A percentile compares a stretch with the other conserved stretches of the same genome.
phyloP scores from a whole-genome alignment of 129 eudicot species.

The Escallonia rubra region DNA sequence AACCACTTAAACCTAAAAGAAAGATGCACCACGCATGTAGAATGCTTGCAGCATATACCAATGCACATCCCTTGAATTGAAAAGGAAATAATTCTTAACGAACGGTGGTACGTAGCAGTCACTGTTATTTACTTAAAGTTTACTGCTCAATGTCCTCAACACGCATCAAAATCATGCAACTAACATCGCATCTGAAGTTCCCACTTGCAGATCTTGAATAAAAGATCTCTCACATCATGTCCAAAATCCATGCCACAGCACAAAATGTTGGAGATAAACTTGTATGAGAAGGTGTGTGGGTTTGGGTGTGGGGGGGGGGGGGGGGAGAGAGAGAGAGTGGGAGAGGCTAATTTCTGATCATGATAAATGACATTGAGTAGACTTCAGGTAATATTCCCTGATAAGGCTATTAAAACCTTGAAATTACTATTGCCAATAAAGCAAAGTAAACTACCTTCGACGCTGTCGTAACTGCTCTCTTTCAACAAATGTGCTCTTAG shows the following conservation, averaged over 20 bases:
- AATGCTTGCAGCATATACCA: background rate
- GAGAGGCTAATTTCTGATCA: background rate
- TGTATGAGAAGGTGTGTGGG: too few relatives aligned
- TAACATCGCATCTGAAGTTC: background rate
- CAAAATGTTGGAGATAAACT: too few relatives aligned
- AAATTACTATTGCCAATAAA: background rate
- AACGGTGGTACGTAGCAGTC: background rate
- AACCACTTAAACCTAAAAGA: too few relatives aligned
- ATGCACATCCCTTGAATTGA: background rate
- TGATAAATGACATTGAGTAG: too few relatives aligned
- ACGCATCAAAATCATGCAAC: background rate
- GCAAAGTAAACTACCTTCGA: constrained; percentile 50
- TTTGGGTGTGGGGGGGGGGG: too few relatives aligned
- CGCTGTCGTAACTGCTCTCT: constrained; percentile 67
- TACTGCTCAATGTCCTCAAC: too few relatives aligned
- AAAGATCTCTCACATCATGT: too few relatives aligned
- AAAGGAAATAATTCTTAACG: background rate
- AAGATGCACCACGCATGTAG: background rate
- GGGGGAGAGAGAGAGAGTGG: too few relatives aligned
- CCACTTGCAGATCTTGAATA: too few relatives aligned
- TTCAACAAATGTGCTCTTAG: constrained; percentile 81
- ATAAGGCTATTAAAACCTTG: background rate
- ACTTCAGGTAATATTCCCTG: background rate
- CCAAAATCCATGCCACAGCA: too few relatives aligned
- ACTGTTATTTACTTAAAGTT: background rate